Conservation (phyloP, 768 basidiomycete genomes). For the Lactarius quietus region DNA sequence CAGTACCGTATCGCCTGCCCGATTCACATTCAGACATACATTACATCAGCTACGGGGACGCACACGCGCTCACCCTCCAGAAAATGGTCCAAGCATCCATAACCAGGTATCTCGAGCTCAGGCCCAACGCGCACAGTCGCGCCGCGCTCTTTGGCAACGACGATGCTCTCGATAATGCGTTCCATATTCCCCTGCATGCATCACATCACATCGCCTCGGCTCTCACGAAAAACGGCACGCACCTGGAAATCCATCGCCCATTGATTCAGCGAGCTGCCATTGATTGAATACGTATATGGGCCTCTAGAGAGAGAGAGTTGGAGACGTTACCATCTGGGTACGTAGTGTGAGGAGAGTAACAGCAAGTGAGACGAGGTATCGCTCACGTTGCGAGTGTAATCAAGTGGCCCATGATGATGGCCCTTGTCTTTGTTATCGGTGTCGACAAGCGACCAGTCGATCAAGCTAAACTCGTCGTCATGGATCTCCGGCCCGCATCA, state of each 20-base stretch:
- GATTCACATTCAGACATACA: neutral
- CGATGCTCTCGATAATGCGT: constrained; percentile 84
- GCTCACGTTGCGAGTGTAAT: constrained; percentile 83
- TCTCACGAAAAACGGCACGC: constrained; percentile 29
- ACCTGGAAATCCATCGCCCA: constrained; percentile 97
- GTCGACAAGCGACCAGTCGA: neutral
- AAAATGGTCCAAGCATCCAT: constrained; percentile 97
- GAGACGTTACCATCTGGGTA: constrained; percentile 16
- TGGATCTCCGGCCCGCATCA: neutral
- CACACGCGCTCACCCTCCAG: constrained; percentile 67
- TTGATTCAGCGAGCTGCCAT: constrained; percentile 82
- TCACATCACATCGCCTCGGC: neutral
- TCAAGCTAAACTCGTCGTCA: neutral
- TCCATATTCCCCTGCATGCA: constrained; percentile 84
- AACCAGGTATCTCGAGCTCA: constrained; percentile 95
- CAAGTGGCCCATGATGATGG: constrained; percentile 69
- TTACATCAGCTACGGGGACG: neutral
- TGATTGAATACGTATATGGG: neutral
- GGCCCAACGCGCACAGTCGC: constrained; percentile 93
- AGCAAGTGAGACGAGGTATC: constrained; percentile 29
- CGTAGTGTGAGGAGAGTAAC: neutral
- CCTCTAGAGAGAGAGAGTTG: constrained; percentile 20
- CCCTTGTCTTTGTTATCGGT: neutral
- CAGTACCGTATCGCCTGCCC: constrained; percentile 84
- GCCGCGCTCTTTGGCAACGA: constrained; percentile 81